A percentile compares a stretch with the other conserved stretches of the same genome.
Evolutionary conservation across 1,139 yeast genomes (phyloP).

Genomic region (Arxiozyma telluris): DNA sequence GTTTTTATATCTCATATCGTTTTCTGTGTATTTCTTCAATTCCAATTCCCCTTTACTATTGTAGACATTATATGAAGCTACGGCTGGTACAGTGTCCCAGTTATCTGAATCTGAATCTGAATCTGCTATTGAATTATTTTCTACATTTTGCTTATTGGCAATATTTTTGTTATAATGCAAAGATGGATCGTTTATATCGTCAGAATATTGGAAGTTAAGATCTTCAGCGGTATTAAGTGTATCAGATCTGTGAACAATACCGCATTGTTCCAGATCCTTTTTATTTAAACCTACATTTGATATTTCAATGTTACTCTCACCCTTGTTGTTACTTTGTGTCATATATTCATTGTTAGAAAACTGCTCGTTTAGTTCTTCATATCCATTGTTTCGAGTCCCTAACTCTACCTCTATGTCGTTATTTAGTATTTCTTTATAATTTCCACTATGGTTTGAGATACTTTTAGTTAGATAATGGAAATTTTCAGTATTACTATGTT

Average conservation of each 20-base stretch:
- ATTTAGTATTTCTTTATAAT: background rate
- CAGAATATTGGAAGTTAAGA: background rate
- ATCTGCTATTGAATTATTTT: background rate
- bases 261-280: background rate
- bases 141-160: background rate
- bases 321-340: background rate
- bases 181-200: background rate
- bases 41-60: constrained; percentile 47
- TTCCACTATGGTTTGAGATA: background rate
- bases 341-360: background rate
- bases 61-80: constrained; percentile 49
- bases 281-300: background rate
- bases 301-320: background rate
- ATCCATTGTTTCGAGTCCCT: background rate
- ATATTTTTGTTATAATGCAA: background rate
- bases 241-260: background rate
- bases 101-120: constrained; percentile 13
- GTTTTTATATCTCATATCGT: background rate
- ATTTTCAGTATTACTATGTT: background rate
- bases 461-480: background rate
- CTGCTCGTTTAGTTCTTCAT: background rate
- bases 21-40: constrained; percentile 10
- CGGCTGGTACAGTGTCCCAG: constrained; percentile 57
- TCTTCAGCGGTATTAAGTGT: background rate
- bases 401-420: background rate